Evolutionary conservation across 345 rosid genomes (phyloP), one percentile per base, ranked within the genome.

Genomic region (Linum trigynum): DNA sequence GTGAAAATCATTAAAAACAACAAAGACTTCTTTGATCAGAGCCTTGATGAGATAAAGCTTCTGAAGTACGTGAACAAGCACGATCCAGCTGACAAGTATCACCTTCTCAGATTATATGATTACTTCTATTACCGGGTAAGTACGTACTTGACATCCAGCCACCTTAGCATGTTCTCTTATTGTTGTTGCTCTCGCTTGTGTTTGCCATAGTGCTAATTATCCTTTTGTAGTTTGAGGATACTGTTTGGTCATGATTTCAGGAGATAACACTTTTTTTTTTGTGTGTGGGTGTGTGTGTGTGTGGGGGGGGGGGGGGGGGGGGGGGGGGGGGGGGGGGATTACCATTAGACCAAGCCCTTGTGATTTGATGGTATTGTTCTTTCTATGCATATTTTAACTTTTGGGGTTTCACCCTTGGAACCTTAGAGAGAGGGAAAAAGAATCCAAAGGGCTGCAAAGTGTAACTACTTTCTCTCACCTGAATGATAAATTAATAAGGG

Each of bases 1-100:
- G 85, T 95, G 63, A 95, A 95, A 80, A 95, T 95, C 60, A 89
- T 95, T 70, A 95, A 95, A 81, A 95, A 91, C 85, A 95, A 95
- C 81, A 95, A 95, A 80, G 99, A 95, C 73, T 95, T 95, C 76
- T 95, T 95, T 70, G 97, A 95, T 77, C 99, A 95, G 81, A 91
- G 99, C 77, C 96, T 95, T 76, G 99, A 91, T 63, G 97, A 95
- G 81, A 95, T 95, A 69, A 95, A 95, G 78, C 97, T 95, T 73
- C 89, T 95, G 72, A 95, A 95, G 84, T 86, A 85, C 75, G 89
- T 89, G 71, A 95, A 95, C 82, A 95, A 89, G 89, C 96, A 91
- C 70, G 99, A 95, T 81, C 99, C 96, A 70, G 95, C 73, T 35
- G 97, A 95, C 86, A 91, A 85, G 81, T 85, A 86, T 85, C 99